phyloP scores from a whole-genome alignment of 169 alveolate genomes.

The Eimeria brunetti region DNA sequence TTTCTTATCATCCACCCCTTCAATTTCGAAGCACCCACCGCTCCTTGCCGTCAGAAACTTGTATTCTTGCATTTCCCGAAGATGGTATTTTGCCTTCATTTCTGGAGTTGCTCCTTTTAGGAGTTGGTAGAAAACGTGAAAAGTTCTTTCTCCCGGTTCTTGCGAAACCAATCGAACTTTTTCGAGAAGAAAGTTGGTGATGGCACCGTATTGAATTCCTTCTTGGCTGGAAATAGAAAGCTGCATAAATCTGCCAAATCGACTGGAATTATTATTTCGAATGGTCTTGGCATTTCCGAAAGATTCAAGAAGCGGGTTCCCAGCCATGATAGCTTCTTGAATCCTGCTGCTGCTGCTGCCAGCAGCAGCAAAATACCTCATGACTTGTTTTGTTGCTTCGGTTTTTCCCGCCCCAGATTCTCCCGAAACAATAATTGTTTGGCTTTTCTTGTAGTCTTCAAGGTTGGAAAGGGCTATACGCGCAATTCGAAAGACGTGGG shows the following conservation, averaged over 20 bases:
- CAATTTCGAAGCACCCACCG: slow-evolving; percentile 90
- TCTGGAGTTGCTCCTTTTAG: slow-evolving; percentile 93
- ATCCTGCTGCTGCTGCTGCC: slow-evolving; percentile 2
- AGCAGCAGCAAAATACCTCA: slow-evolving; percentile 73
- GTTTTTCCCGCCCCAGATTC: slow-evolving; percentile 99
- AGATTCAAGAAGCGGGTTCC: slow-evolving; percentile 93
- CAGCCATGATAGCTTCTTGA: slow-evolving; percentile 87
- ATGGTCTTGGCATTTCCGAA: slow-evolving; percentile 95
- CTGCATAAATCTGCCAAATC: slow-evolving; percentile 97
- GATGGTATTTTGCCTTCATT: slow-evolving; percentile 87
- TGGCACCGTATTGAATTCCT: slow-evolving; percentile 86
- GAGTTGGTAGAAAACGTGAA: slow-evolving; percentile 97
- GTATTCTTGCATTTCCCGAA: slow-evolving; percentile 85
- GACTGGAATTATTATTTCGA: slow-evolving; percentile 92
- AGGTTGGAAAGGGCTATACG: slow-evolving; percentile 64
- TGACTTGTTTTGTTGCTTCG: slow-evolving; percentile 93
- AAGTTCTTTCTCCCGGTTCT: slow-evolving; percentile 94
- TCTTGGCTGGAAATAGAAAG: slow-evolving; percentile 91
- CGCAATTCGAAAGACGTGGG: slow-evolving; percentile 92
- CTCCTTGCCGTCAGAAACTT: slow-evolving; percentile 88
- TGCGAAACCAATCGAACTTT: slow-evolving; percentile 97
- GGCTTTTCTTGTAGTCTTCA: slow-evolving; percentile 44
- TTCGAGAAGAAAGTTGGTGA: slow-evolving; percentile 95
- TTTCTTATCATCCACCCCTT: slow-evolving; percentile 91
- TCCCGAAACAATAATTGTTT: slow-evolving; percentile 84